A percentile compares a stretch with the other conserved stretches of the same genome.
Conservation (phyloP, 2,329 filamentous ascomycete genomes). For the Colletotrichum tropicicola region DNA sequence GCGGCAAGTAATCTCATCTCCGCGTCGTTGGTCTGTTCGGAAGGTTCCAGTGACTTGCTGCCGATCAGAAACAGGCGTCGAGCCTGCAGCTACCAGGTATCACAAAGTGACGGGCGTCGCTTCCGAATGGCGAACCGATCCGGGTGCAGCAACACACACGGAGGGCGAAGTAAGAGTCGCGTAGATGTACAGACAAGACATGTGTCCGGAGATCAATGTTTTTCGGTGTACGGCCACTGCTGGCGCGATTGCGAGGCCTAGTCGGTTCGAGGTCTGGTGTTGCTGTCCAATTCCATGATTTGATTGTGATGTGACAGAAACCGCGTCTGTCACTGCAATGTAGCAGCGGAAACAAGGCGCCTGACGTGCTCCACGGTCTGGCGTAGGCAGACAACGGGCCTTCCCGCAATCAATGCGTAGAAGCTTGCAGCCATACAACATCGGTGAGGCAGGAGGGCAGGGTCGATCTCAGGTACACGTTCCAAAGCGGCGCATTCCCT, state of each 20-base stretch:
- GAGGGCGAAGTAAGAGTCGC: no score
- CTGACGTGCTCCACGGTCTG: no score
- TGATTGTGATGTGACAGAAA: conserved; percentile 13
- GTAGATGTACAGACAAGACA: no score
- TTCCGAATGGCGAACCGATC: no score
- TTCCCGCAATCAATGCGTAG: conserved; percentile 17
- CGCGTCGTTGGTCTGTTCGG: no score
- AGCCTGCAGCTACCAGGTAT: no score
- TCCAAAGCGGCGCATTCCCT: background rate
- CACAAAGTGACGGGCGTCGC: background rate
- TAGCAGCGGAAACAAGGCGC: background rate
- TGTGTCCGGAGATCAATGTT: background rate
- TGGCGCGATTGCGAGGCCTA: background rate
- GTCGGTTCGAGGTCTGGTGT: background rate
- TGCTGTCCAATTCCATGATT: background rate
- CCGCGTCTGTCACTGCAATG: background rate
- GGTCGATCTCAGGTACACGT: background rate
- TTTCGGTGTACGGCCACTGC: background rate
- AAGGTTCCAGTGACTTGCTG: no score
- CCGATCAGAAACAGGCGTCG: no score
- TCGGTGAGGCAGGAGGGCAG: no score
- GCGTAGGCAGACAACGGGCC: no score
- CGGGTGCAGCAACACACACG: no score
- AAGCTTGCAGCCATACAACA: conserved; percentile 1
- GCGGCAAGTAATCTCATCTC: no score